phyloP scores from a whole-genome alignment of 2,329 filamentous ascomycete species.

The Ceratocystiopsis sp. region DNA sequence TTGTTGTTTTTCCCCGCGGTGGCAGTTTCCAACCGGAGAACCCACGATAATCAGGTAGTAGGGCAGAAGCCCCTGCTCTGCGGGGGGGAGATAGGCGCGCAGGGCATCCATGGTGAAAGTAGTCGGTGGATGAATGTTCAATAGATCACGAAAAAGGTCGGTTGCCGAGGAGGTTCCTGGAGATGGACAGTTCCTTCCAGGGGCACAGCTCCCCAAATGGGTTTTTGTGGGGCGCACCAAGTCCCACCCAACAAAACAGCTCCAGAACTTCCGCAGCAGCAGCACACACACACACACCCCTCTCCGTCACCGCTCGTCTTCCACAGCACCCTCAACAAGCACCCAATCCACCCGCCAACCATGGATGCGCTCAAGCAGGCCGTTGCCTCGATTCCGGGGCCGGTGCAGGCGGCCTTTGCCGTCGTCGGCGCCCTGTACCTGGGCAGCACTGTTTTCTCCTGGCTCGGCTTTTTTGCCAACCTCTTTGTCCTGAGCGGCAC shows the following conservation, averaged over 20 bases:
- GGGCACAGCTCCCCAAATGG: no score
- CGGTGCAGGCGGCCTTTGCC: conserved; percentile 26
- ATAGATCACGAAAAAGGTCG: no score
- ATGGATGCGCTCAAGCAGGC: conserved; percentile 19
- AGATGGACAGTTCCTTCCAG: no score
- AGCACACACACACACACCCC: no score
- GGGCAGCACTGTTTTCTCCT: conserved; percentile 37
- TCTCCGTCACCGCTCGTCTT: neutral
- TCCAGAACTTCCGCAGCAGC: no score
- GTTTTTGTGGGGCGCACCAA: no score
- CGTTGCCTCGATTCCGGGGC: conserved; percentile 25
- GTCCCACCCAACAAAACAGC: no score
- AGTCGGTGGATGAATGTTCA: no score
- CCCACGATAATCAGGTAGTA: conserved; percentile 28
- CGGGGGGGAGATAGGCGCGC: conserved; percentile 26
- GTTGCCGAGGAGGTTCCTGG: no score
- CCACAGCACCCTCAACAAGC: no score
- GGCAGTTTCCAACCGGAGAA: neutral
- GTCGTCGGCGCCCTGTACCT: conserved; percentile 43
- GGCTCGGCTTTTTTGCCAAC: conserved; percentile 44
- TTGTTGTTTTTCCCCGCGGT: no score
- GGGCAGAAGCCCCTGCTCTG: conserved; percentile 35
- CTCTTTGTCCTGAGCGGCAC: conserved; percentile 50
- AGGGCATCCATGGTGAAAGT: conserved; percentile 25
- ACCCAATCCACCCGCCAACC: neutral